These are phyloP conservation scores for Trypethelium eluteriae DNA, from an alignment of 495 filamentous ascomycete species.

Conservation along the genomic window DNA sequence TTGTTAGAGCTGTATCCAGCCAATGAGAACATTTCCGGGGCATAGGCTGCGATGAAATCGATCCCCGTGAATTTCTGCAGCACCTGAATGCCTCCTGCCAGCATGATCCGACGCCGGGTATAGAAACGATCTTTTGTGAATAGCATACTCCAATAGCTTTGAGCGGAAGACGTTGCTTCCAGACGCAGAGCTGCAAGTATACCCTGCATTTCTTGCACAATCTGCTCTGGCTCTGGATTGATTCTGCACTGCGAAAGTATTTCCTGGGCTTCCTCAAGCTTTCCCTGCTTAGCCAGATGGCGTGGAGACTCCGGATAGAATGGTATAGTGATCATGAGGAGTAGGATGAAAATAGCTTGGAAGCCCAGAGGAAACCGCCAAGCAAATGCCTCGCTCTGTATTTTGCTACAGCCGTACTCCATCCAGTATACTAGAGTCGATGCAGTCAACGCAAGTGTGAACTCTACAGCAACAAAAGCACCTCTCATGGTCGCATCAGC, in stretches of 20 bases:
- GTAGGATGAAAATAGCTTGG: slow-evolving; percentile 54
- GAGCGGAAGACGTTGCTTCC: slow-evolving; percentile 26
- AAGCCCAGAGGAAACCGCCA: slow-evolving; percentile 66
- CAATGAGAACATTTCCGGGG: not conserved
- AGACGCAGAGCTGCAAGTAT: slow-evolving; percentile 18
- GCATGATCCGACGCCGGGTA: slow-evolving; percentile 54
- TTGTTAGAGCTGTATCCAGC: slow-evolving; percentile 12
- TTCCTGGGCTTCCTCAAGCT: slow-evolving; percentile 36
- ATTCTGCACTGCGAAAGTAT: slow-evolving; percentile 44
- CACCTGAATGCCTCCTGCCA: slow-evolving; percentile 63
- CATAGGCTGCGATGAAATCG: slow-evolving; percentile 12
- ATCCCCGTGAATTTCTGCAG: slow-evolving; percentile 49
- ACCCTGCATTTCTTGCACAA: slow-evolving; percentile 16
- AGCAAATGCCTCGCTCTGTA: slow-evolving; percentile 17
- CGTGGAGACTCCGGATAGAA: slow-evolving; percentile 24
- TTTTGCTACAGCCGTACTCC: slow-evolving; percentile 18
- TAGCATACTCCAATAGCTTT: slow-evolving; percentile 28
- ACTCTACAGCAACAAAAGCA: slow-evolving; percentile 62
- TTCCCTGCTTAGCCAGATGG: slow-evolving; percentile 20
- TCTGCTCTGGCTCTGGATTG: slow-evolving; percentile 7
- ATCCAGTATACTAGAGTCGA: slow-evolving; percentile 17
- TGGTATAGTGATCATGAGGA: slow-evolving; percentile 32
- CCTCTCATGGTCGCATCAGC: slow-evolving; percentile 60
- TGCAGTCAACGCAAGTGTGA: slow-evolving; percentile 41
- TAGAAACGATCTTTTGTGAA: slow-evolving; percentile 33